Base-by-base conservation (phyloP, 768 basidiomycete species). In the Solioccasus polychromus region DNA sequence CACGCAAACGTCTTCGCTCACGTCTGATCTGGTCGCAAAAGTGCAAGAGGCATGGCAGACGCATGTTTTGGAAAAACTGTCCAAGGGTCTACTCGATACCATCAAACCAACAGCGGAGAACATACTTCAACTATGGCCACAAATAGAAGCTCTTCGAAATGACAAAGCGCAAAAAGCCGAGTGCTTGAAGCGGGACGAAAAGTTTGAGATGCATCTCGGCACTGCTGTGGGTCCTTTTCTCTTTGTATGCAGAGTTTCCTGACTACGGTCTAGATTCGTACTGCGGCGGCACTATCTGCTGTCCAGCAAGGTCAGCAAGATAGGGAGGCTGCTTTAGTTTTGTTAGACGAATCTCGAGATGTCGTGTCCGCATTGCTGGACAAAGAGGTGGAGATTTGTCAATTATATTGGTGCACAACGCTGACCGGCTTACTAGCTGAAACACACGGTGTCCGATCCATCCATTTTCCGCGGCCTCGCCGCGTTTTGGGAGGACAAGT, bases 171-270 rank as follows among this genome's bases (percentile, higher is more conserved):
- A 85, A 85, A 85, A 82, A 57, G 72, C 76, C 41, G 83, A 83
- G 48, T 82, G 84, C 56, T 63, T 87, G 60, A 80, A 74, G 60
- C 77, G 82, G 58, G 87, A 96, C 51, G 93, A 95, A 69, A 97
- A 95, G 68, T 94, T 94, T 59, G 82, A 85, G 42, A 88, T 97
- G 90, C 73, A 94, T 68, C 78, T 92, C 57, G 69, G 79, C 30
- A 78, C 86, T 47, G 80, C 95, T 54, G 89, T 92, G 63, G 60
- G 82, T 71, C 19, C 39, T 59, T 7, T 38, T 36, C 25, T 28
- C 42, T 50, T 35, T 28, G 20, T 30, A 20, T 6, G 38, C 26
- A 50, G 53, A 24, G 48, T 45, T 35, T 35, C 42, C 34, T 51
- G 42, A 59, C 47, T 35, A 34, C 41, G 47, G 41, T 52, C 37